Conservation (phyloP, 208 protist genomes). For the Crithidia sp. region DNA sequence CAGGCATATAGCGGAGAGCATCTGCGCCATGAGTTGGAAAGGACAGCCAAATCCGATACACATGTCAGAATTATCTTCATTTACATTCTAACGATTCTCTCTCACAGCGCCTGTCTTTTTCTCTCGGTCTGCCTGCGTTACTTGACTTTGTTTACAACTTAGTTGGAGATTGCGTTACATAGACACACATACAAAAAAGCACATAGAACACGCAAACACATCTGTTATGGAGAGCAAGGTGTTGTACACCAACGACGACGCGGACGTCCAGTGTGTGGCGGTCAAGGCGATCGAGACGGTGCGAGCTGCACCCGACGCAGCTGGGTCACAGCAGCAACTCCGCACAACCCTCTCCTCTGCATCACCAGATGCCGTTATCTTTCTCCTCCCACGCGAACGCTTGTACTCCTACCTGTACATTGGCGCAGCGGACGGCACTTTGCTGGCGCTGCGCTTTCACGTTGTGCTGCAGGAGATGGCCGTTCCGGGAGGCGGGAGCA, state of each 20-base stretch:
- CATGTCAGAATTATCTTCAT: too few species aligned
- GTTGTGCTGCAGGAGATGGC: conserved; percentile 12
- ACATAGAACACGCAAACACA: not conserved
- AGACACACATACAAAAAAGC: not conserved
- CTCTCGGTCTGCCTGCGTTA: not conserved
- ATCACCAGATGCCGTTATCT: conserved; percentile 1
- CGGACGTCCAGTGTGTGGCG: conserved; percentile 30
- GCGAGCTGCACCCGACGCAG: not conserved
- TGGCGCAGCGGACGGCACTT: conserved; percentile 29
- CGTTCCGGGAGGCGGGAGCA: not conserved
- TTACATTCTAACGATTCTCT: too few species aligned
- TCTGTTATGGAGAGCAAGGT: conserved; percentile 34
- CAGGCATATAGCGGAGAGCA: too few species aligned
- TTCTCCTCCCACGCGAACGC: conserved; percentile 28
- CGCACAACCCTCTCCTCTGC: conserved; percentile 10
- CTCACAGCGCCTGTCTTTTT: not conserved
- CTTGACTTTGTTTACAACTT: not conserved
- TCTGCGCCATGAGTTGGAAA: too few species aligned
- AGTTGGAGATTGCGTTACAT: not conserved
- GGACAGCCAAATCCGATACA: not conserved
- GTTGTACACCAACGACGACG: conserved; percentile 35
- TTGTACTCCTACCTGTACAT: conserved; percentile 38
- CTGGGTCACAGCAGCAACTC: not conserved
- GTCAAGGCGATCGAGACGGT: conserved; percentile 31
- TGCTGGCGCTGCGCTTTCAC: conserved; percentile 38